Conservation (phyloP, 2,329 filamentous ascomycete genomes). For the Coniella vitis region DNA sequence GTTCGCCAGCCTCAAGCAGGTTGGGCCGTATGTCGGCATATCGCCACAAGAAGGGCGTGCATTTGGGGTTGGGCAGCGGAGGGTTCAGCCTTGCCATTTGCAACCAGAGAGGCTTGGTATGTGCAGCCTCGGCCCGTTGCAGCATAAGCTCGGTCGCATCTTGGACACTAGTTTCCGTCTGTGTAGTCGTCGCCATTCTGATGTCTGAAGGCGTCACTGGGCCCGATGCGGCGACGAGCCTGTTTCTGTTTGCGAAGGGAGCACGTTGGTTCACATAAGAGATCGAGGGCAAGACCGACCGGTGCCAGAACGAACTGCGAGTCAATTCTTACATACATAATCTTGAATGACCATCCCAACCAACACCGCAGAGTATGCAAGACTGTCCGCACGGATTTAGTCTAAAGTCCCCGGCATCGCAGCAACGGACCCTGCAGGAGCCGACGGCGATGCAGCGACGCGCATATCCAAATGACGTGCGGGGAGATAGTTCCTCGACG, state of each 20-base stretch:
- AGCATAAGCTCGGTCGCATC: constrained; percentile 12
- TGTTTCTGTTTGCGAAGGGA: background rate
- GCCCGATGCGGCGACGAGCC: background rate
- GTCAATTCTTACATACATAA: background rate
- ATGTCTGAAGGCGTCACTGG: background rate
- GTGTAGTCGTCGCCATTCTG: constrained; percentile 11
- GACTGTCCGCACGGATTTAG: constrained; percentile 6
- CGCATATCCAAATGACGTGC: background rate
- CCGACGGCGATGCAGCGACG: background rate
- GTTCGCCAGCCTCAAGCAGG: constrained; percentile 20
- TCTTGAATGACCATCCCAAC: no score
- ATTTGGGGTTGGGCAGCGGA: constrained; percentile 35
- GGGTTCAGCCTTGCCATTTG: constrained; percentile 38
- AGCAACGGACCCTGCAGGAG: background rate
- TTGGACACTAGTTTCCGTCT: constrained; percentile 1
- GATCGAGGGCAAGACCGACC: background rate
- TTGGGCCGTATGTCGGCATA: constrained; percentile 27
- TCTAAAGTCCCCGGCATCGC: background rate
- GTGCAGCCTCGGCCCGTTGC: constrained; percentile 9
- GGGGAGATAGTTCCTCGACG: constrained; percentile 9
- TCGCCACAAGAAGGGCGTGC: constrained; percentile 28
- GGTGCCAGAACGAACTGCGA: background rate
- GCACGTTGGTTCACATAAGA: background rate
- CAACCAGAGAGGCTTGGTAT: constrained; percentile 34
- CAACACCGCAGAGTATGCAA: background rate